phyloP scores from a whole-genome alignment of 2,329 filamentous ascomycete species.

The Myriosclerotinia duriaeana region DNA sequence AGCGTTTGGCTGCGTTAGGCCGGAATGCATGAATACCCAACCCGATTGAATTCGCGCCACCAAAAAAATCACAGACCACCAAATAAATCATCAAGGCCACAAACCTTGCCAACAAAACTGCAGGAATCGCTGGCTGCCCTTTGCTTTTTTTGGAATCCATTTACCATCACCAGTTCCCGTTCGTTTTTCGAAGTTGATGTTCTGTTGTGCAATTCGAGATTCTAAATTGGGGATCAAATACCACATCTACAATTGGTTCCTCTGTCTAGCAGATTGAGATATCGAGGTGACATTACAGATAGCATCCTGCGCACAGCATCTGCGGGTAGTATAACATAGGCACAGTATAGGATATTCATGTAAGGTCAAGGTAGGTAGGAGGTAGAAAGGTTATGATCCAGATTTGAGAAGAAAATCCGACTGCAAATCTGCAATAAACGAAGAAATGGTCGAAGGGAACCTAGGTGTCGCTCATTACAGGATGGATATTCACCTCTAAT shows the following conservation, averaged over 20 bases:
- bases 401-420: conserved; percentile 1
- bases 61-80: conserved; percentile 17
- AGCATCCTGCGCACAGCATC: conserved; percentile 13
- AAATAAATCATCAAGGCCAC: conserved; percentile 7
- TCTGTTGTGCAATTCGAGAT: conserved; percentile 11
- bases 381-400: not conserved
- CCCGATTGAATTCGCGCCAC: conserved; percentile 34
- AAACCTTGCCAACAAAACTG: conserved; percentile 24
- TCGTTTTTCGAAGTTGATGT: not conserved
- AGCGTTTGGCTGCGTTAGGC: conserved; percentile 36
- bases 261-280: not conserved
- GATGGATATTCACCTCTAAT: conserved; percentile 16
- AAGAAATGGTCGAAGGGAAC: conserved; percentile 10
- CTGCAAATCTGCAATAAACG: not conserved
- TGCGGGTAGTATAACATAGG: conserved; percentile 2
- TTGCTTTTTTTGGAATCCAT: conserved; percentile 10
- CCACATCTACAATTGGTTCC: not conserved
- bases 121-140: conserved; percentile 35
- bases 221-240: not conserved
- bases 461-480: conserved; percentile 20
- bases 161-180: not conserved
- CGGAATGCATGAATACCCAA: conserved; percentile 50
- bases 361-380: conserved; percentile 11
- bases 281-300: conserved; percentile 2
- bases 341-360: conserved; percentile 18